phyloP scores from a whole-genome alignment of 495 filamentous ascomycete species.

The Aspergillus wentii region DNA sequence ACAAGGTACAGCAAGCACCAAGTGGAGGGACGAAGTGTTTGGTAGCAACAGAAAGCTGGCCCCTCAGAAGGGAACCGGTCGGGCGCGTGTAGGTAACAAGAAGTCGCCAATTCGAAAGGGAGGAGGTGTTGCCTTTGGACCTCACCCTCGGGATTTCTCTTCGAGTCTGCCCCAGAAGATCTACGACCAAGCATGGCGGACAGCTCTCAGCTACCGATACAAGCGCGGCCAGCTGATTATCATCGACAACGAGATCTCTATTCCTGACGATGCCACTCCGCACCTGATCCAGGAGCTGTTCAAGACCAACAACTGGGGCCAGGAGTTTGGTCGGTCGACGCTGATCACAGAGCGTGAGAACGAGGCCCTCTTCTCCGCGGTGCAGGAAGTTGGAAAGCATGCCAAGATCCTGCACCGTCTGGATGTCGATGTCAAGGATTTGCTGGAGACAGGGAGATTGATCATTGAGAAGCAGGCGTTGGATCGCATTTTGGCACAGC shows the following conservation, averaged over 20 bases:
- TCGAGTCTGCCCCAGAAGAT: slow-evolving; percentile 81
- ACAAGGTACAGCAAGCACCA: slow-evolving; percentile 79
- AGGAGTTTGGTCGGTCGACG: slow-evolving; percentile 63
- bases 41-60: slow-evolving; percentile 73
- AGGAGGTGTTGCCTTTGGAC: slow-evolving; percentile 83
- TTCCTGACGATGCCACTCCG: slow-evolving; percentile 47
- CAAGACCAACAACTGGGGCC: slow-evolving; percentile 65
- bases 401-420: slow-evolving; percentile 60
- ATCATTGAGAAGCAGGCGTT: slow-evolving; percentile 83
- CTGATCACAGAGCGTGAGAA: slow-evolving; percentile 58
- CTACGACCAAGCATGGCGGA: slow-evolving; percentile 95
- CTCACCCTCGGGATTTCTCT: slow-evolving; percentile 82
- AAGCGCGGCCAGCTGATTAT: slow-evolving; percentile 79
- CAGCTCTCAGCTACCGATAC: slow-evolving; percentile 87
- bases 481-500: slow-evolving; percentile 64
- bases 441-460: slow-evolving; percentile 76
- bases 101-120: slow-evolving; percentile 80
- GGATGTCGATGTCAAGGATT: slow-evolving; percentile 91
- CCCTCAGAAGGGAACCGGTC: slow-evolving; percentile 80
- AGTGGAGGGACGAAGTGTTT: slow-evolving; percentile 78
- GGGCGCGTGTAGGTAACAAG: slow-evolving; percentile 71
- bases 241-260: slow-evolving; percentile 65
- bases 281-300: slow-evolving; percentile 63
- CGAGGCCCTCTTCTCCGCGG: slow-evolving; percentile 34
- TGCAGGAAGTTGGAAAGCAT: slow-evolving; percentile 56